phyloP scores from a whole-genome alignment of 345 rosid genomes.

The Eucalyptus coolabah region DNA sequence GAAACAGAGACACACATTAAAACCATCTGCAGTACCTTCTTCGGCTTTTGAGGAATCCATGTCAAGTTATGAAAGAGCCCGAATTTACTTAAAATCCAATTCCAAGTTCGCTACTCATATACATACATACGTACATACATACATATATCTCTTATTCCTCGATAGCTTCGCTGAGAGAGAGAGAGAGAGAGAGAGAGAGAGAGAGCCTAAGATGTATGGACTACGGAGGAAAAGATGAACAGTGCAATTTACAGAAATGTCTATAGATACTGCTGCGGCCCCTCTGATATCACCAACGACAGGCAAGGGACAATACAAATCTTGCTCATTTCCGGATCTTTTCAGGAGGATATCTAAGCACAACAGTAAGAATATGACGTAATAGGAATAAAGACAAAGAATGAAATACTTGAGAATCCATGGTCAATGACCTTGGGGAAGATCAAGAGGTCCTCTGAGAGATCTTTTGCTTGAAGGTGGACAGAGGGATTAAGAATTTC shows the following conservation, averaged over 20 bases:
- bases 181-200: not conserved
- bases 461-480: not conserved
- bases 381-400: not conserved
- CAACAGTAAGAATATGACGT: no score
- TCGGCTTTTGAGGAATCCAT: not conserved
- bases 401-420: not conserved
- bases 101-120: not conserved
- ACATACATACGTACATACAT: no score
- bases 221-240: not conserved
- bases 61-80: not conserved
- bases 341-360: not conserved
- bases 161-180: not conserved
- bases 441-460: not conserved
- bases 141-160: no score
- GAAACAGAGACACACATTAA: no score
- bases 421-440: not conserved
- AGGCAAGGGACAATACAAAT: not conserved
- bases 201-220: not conserved
- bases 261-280: no score
- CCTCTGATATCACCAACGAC: not conserved
- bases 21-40: not conserved
- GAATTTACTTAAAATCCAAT: not conserved
- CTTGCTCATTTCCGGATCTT: no score
- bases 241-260: no score
- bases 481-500: not conserved